Conservation (phyloP, 75 land plant genomes). For the Selaginella tamariscina region DNA sequence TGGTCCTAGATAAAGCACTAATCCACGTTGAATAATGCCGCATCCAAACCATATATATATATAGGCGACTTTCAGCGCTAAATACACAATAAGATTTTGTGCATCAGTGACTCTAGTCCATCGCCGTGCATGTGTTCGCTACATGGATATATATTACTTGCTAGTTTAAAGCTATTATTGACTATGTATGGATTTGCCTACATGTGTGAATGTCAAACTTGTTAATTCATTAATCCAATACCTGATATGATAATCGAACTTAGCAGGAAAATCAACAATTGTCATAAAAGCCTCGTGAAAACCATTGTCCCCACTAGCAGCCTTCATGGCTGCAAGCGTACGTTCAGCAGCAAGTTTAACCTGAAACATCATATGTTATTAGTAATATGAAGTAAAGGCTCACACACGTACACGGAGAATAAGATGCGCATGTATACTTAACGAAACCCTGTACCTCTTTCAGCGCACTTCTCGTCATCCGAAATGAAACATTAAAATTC, state of each 20-base stretch:
- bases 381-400: neutral
- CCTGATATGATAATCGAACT: conserved; percentile 78
- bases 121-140: no score
- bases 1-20: no score
- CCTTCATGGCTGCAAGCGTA: conserved; percentile 39
- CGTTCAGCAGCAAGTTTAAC: conserved; percentile 49
- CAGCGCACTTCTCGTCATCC: conserved; percentile 45
- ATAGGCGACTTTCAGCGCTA: conserved; percentile 16
- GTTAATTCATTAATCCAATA: no score
- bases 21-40: neutral
- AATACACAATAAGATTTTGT: neutral
- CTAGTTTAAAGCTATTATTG: no score
- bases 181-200: no score
- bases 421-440: neutral
- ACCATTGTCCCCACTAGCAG: conserved; percentile 39
- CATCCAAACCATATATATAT: neutral
- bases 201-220: no score
- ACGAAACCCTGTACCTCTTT: conserved; percentile 40
- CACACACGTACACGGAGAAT: conserved; percentile 10
- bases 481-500: conserved; percentile 44
- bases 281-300: conserved; percentile 72
- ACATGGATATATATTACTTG: no score
- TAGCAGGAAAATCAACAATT: conserved; percentile 56
- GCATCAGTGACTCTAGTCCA: conserved; percentile 16
- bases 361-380: conserved; percentile 26